Base-by-base conservation (phyloP, 2,329 filamentous ascomycete genomes). In the Calonectria hongkongensis region DNA sequence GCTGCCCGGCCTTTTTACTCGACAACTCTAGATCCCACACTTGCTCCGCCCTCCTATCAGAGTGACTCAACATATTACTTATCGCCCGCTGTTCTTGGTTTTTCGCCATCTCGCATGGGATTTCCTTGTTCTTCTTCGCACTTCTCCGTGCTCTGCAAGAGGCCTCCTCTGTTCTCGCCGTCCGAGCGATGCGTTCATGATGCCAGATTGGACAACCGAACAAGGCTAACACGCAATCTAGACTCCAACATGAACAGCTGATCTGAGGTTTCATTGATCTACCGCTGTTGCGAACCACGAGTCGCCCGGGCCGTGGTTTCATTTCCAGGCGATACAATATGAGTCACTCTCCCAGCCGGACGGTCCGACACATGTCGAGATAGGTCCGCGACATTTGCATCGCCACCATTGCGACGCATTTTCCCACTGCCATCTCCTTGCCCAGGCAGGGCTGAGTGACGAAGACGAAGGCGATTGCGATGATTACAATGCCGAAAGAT, bases 1-100 rank as follows among this genome's bases (percentile, higher is more conserved):
- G 65, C 39, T 60, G 48, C 56, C 68, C 72, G 72, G 71, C 66
- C 69, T 74, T 77, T 43, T 68, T 63, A 71, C 68, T 71, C 16
- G 64, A 60, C 68, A 39, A 72, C 66, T 66, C 48, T 65, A 69
- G 47, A 66, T 68, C 21, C 39, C 8, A 15, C 41, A 18, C 28
- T 47, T 60, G 36, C 58, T n/a, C 41, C 66, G 43, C 66, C 51
- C 21, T 51, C 36, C 39, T 41, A 50, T 47, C 50, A 70, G 58
- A 10, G 39, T 70, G 70, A 69, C 66, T 72, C 70, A 66, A 28
- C 43, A 16, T 33, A 7, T 66, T 62, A 28, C 28, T 45, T 66
- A 15, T 64, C 21, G 33, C 16, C 12, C 30, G n/a, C 6, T 36
- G n/a, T 21, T 39, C n/a, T 51, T 41, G 27, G 25, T 58, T 28